Evolutionary conservation across 2,329 filamentous ascomycete genomes (phyloP).

Genomic region (Sporothrix variecibatus): DNA sequence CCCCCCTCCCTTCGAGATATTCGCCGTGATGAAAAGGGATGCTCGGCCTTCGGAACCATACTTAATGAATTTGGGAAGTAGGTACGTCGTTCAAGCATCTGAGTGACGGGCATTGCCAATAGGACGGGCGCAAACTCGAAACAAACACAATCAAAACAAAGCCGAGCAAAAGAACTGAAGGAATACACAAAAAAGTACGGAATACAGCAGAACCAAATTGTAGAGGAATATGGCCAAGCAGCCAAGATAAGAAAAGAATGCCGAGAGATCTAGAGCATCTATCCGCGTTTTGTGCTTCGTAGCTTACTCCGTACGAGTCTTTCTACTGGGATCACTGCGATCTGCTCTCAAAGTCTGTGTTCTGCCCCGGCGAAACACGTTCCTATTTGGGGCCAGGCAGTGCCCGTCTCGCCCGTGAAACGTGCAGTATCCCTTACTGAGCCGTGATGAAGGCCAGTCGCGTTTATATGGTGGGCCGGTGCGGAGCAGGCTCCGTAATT

Average conservation of each 20-base stretch:
- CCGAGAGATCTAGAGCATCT: conserved; percentile 10
- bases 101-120: neutral
- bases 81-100: too few species aligned
- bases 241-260: neutral
- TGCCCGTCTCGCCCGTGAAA: neutral
- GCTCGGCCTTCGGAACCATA: neutral
- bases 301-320: neutral
- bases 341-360: neutral
- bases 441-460: neutral
- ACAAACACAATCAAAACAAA: neutral
- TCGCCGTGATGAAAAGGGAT: neutral
- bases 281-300: neutral
- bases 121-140: neutral
- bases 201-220: neutral
- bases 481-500: conserved; percentile 6
- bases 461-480: conserved; percentile 4
- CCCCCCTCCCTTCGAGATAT: neutral
- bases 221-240: neutral
- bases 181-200: neutral
- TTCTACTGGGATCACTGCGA: neutral
- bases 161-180: neutral
- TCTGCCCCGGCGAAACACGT: neutral
- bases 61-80: too few species aligned
- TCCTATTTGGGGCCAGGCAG: neutral
- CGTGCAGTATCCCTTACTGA: conserved; percentile 8